Evolutionary conservation across 2,329 filamentous ascomycete genomes (phyloP).

Genomic region (Trichoderma atroviride): DNA sequence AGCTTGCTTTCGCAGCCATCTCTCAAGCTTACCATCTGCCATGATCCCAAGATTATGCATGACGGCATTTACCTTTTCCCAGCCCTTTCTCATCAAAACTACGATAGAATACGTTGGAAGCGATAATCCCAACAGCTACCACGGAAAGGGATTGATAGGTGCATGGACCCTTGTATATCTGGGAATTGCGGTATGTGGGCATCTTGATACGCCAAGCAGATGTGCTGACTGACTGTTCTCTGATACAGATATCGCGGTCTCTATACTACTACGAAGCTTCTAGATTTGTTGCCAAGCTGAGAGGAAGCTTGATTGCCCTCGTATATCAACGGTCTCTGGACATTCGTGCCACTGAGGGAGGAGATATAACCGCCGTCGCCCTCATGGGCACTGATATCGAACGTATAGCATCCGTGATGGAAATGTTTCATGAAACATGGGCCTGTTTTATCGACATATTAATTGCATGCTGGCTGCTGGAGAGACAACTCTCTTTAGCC

Average conservation of each 20-base stretch:
- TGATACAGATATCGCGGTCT: conserved; percentile 29
- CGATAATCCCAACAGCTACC: conserved; percentile 24
- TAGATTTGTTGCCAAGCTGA: conserved; percentile 32
- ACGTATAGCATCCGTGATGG: conserved; percentile 34
- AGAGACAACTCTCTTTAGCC: conserved; percentile 35
- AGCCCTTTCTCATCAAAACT: conserved; percentile 37
- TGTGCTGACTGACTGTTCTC: background rate
- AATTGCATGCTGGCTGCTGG: conserved; percentile 37
- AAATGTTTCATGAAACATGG: conserved; percentile 37
- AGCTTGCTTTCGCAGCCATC: conserved; percentile 29
- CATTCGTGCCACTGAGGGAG: conserved; percentile 31
- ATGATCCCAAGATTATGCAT: conserved; percentile 33
- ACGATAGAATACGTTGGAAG: conserved; percentile 32
- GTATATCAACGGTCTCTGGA: conserved; percentile 34
- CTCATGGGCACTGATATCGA: conserved; percentile 42
- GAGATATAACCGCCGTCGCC: conserved; percentile 36
- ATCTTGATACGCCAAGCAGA: background rate
- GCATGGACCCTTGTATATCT: conserved; percentile 39
- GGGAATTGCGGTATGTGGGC: conserved; percentile 35
- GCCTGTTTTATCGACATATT: conserved; percentile 34
- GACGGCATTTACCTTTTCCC: conserved; percentile 35
- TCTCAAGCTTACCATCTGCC: conserved; percentile 28
- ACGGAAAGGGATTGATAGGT: conserved; percentile 37
- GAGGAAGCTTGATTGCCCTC: conserved; percentile 33
- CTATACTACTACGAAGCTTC: conserved; percentile 34